Conservation (phyloP, 1,284 basidiomycete species). For the Calocybe gambosa region DNA sequence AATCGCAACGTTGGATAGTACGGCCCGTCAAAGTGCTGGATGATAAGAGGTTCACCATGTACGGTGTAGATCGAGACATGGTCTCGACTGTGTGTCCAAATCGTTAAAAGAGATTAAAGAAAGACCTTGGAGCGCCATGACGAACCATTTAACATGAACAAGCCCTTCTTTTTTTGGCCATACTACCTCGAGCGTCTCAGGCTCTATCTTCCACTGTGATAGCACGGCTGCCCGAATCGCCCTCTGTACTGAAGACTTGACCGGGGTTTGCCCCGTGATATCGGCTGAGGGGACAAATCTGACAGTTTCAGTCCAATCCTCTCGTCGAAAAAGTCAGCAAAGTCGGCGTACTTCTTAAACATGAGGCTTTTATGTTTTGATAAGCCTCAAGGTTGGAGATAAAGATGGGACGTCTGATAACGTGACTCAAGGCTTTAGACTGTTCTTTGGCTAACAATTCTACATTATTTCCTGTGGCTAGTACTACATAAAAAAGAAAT, state of each 20-base stretch:
- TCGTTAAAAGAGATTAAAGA: background rate
- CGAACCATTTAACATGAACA: slow-evolving; percentile 92
- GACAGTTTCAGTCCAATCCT: slow-evolving; percentile 12
- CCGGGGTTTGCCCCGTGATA: slow-evolving; percentile 86
- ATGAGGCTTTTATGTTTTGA: no score
- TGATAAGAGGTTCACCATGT: slow-evolving; percentile 84
- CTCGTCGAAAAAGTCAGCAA: slow-evolving; percentile 6
- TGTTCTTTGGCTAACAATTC: slow-evolving; percentile 18
- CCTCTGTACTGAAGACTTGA: slow-evolving; percentile 93
- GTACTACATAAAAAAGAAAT: slow-evolving; percentile 32
- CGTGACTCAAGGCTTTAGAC: no score
- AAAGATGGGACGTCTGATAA: background rate
- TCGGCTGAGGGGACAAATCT: slow-evolving; percentile 87
- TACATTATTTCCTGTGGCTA: slow-evolving; percentile 34
- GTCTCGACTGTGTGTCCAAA: slow-evolving; percentile 66
- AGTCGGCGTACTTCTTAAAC: slow-evolving; percentile 54
- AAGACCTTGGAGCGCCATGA: slow-evolving; percentile 16
- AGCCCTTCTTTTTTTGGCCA: slow-evolving; percentile 99
- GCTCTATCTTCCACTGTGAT: slow-evolving; percentile 80
- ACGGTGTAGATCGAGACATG: slow-evolving; percentile 92
- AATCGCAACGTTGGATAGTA: slow-evolving; percentile 85
- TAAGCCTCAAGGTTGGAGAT: background rate
- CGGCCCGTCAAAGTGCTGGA: slow-evolving; percentile 96
- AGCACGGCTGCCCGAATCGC: slow-evolving; percentile 79
- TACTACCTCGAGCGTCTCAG: slow-evolving; percentile 80